Evolutionary conservation across 2,329 filamentous ascomycete genomes (phyloP), one percentile per base, ranked within the genome.

Genomic region (Phoma sp.): DNA sequence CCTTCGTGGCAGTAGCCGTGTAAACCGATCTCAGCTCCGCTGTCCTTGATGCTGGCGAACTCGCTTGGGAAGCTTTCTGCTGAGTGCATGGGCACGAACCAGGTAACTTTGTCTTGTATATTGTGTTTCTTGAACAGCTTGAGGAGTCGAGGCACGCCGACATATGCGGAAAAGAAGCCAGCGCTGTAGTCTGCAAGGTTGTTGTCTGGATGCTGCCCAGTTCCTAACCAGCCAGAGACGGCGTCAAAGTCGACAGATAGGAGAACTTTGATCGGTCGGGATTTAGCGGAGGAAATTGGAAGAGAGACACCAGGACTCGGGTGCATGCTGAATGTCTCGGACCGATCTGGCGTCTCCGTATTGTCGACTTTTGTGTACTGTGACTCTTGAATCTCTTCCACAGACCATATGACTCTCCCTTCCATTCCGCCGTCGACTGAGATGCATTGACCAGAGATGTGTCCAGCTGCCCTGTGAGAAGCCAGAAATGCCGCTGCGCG

Each of bases 61-160:
- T 84, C 76, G 2, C 72, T 66, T 0, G 83, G 83, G 57, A 86
- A 86, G 8, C 79, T 83, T 59, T 86, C 83, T 45, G 83, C 76
- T 0, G 79, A 82, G 69, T 86, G 83, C 41, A 83, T 83, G 0
- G 84, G 84, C 9, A 86, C 79, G 62, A 84, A 86, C 83, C 83
- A 86, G 3, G 83, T 85, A 25, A 82, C 76, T 54, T 80, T 81
- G 25, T 83, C 75, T 3, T 81, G 72, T 23, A 86, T 78, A 1
- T 69, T 65, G 37, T 82, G 76, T 60, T 80, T 82, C 29, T 78
- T 75, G 63, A 86, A 82, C 45, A 86, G 71, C 40, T 78, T 80
- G 8, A 86, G 71, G 2, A 86, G 75, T 8, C 83, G 78, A 0
- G 80, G 80, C 0, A 84, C 83, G 30, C 83, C 83, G n/a, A 85